Base-by-base conservation (phyloP, 345 rosid species). In the Salix caprea region DNA sequence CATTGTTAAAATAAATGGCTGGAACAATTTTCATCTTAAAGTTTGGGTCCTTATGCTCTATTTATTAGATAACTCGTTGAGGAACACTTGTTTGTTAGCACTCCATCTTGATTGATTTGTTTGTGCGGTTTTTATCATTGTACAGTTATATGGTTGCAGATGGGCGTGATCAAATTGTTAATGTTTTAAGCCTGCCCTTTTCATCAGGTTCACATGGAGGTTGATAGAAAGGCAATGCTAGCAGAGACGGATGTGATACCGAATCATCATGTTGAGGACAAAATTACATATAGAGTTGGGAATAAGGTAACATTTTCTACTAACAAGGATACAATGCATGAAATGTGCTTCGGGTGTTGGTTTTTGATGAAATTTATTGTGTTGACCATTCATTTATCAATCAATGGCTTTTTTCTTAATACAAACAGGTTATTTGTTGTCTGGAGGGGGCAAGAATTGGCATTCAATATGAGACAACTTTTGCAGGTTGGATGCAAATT, bases 381-480 rank as follows among this genome's bases (percentile, higher is more conserved):
- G 14, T 39, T 18, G 39, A 26, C 75, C n/a, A 23, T 46, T 56
- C 42, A 46, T 78, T 71, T 60, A 40, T 76, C 34, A 62, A 71
- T 46, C 52, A 46, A 0, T 46, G 14, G 18, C 6, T 46, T 46
- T 46, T 42, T 42, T 42, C 6, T 46, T 15, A 37, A 30, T 71
- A 73, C 62, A 28, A 82, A 81, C 93, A 96, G 98, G 87, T 93
- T 73, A 90, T 96, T 58, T 91, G 88, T 82, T 91, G 97, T 80
- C 77, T 93, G 83, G 98, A 92, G 79, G 97, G 99, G 67, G 88
- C 91, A 39, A 90, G 99, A 82, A 91, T 96, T 75, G 99, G 99
- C 73, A 91, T 96, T 78, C 93, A 84, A 83, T 96, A 91, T 76
- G 98, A 92, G 88, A 92, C 97, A 39, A 86, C 94, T 84, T 90